A percentile compares a stretch with the other conserved stretches of the same genome.
These are phyloP conservation scores for Dimargaris verticillata DNA, from an alignment of 192 early-diverging fungal species.

Conservation along the genomic window DNA sequence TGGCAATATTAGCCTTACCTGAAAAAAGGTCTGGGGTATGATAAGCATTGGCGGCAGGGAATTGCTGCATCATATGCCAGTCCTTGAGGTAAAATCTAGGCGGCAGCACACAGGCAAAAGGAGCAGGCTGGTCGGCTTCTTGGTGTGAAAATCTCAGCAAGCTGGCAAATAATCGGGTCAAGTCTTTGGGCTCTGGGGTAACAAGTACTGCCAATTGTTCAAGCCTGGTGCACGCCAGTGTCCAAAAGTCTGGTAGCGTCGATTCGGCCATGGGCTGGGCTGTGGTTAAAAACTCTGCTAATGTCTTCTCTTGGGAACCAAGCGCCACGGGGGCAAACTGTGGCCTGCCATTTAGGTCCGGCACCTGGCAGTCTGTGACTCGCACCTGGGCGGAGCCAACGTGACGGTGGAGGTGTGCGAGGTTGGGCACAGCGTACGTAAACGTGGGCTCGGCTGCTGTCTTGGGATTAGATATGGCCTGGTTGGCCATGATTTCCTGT, in stretches of 20 bases:
- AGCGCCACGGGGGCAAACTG: background rate
- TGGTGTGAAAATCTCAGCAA: background rate
- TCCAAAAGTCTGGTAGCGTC: background rate
- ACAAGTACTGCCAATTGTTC: background rate
- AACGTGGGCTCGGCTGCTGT: background rate
- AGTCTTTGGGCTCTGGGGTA: background rate
- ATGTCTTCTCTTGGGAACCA: background rate
- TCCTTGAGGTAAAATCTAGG: conserved; percentile 46
- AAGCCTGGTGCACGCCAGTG: background rate
- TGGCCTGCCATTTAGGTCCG: background rate
- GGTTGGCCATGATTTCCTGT: background rate
- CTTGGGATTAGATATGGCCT: background rate
- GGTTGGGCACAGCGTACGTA: background rate
- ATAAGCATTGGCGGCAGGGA: conserved; percentile 1
- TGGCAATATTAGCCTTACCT: too few species aligned
- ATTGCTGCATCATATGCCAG: conserved; percentile 37
- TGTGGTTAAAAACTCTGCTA: background rate
- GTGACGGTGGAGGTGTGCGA: background rate
- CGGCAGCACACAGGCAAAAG: background rate
- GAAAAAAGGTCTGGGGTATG: conserved; percentile 15
- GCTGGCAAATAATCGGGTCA: background rate
- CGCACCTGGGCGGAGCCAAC: background rate
- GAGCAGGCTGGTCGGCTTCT: background rate
- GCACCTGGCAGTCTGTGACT: background rate
- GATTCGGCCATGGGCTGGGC: background rate